Evolutionary conservation across 257 asterid genomes (phyloP).

Genomic region (Solanum bukasovii): DNA sequence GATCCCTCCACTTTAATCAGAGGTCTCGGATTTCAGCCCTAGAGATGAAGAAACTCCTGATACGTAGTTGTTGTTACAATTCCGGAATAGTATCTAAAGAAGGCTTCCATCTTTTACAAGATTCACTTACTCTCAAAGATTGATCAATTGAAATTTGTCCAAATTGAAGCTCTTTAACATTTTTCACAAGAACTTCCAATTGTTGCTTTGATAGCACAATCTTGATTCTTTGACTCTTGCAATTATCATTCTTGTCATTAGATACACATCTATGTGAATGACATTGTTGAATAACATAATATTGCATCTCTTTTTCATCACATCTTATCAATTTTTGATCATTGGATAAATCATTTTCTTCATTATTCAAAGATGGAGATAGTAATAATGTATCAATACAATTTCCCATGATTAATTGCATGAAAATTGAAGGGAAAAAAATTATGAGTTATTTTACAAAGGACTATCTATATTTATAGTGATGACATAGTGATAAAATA

Average conservation of each 20-base stretch:
- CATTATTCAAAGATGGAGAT: not conserved
- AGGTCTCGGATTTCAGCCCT: rapidly evolving
- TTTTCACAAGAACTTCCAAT: constrained; percentile 29
- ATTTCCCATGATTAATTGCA: constrained; percentile 13
- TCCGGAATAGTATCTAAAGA: constrained; percentile 46
- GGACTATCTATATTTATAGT: not conserved
- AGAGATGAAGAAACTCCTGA: not conserved
- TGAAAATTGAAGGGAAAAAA: not conserved
- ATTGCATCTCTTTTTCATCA: constrained; percentile 1
- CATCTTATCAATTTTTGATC: constrained; percentile 10
- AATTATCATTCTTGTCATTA: not conserved
- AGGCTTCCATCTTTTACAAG: constrained; percentile 37
- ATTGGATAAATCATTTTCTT: not conserved
- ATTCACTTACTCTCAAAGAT: not conserved
- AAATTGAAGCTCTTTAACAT: constrained; percentile 17
- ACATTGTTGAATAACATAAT: constrained; percentile 3
- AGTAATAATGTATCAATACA: not conserved
- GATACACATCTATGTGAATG: not conserved
- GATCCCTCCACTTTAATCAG: not conserved
- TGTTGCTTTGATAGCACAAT: constrained; percentile 45
- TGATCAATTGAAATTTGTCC: constrained; percentile 9
- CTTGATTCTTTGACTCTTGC: constrained; percentile 28
- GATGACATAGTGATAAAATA: not conserved
- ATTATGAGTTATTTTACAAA: not conserved
- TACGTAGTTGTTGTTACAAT: not conserved